These are phyloP conservation scores for Sugiyamaella lignohabitans DNA, from an alignment of 805 yeast genomes.

Conservation along the genomic window DNA sequence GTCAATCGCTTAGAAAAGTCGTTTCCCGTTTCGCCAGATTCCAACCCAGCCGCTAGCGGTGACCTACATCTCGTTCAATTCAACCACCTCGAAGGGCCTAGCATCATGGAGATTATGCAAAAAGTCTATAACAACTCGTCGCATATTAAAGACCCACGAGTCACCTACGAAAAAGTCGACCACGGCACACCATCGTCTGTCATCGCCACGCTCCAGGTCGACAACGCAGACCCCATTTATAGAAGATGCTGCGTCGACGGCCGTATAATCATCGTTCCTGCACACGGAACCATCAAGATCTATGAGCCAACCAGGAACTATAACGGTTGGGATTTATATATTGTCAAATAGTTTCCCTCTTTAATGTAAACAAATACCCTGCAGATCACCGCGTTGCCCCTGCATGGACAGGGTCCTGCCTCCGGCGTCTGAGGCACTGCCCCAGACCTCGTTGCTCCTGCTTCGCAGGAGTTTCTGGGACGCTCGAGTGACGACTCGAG, in stretches of 20 bases:
- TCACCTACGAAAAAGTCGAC: conserved; percentile 36
- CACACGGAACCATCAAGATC: conserved; percentile 20
- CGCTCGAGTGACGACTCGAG: too few species aligned
- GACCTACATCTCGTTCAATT: conserved; percentile 45
- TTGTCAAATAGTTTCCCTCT: background rate
- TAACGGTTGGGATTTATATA: conserved; percentile 27
- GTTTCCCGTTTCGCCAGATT: conserved; percentile 57
- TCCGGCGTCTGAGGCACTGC: too few species aligned
- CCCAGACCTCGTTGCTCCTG: too few species aligned
- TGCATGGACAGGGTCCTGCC: too few species aligned
- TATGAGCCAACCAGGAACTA: conserved; percentile 16
- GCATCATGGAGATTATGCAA: conserved; percentile 49
- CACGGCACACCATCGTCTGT: conserved; percentile 6
- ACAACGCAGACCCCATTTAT: conserved; percentile 29
- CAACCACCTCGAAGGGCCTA: conserved; percentile 30
- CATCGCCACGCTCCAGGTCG: conserved; percentile 23
- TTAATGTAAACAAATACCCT: too few species aligned
- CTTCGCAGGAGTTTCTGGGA: too few species aligned
- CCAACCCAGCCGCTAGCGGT: conserved; percentile 37
- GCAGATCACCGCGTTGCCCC: too few species aligned
- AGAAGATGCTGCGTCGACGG: conserved; percentile 68
- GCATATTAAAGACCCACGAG: conserved; percentile 46
- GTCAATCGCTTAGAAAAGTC: conserved; percentile 52
- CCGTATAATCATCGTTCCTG: conserved; percentile 35
- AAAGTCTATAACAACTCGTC: conserved; percentile 51